These are phyloP conservation scores for Aphanocladium album DNA, from an alignment of 2,329 filamentous ascomycete species.

Conservation along the genomic window DNA sequence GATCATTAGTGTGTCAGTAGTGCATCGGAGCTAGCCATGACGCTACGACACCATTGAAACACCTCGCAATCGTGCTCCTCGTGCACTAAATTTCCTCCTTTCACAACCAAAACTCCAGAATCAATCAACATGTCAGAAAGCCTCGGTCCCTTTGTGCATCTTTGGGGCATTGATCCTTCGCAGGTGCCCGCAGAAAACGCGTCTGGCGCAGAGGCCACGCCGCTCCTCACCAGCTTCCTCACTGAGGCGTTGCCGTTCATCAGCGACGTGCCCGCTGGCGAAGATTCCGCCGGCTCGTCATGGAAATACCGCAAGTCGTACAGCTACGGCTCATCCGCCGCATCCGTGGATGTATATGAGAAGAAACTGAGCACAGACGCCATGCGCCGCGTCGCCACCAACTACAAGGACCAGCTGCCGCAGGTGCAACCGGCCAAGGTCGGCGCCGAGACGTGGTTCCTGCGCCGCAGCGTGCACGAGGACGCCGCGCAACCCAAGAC, in stretches of 20 bases:
- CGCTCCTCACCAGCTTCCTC: constrained; percentile 49
- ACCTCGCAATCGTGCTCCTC: neutral
- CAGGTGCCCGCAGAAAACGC: constrained; percentile 42
- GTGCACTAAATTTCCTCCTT: neutral
- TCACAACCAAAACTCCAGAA: neutral
- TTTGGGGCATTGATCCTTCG: constrained; percentile 45
- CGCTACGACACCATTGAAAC: constrained; percentile 2
- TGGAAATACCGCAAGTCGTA: constrained; percentile 51
- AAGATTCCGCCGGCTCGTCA: constrained; percentile 16
- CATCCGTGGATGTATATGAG: constrained; percentile 49
- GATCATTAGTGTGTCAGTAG: neutral
- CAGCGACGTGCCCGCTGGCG: constrained; percentile 44
- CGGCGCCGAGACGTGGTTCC: constrained; percentile 55
- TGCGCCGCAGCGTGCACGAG: constrained; percentile 57
- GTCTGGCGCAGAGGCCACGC: constrained; percentile 37
- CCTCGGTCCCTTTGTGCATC: constrained; percentile 46
- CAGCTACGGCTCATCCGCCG: constrained; percentile 42
- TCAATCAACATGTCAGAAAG: neutral
- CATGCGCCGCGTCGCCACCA: constrained; percentile 34
- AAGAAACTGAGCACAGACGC: constrained; percentile 42
- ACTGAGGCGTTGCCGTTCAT: constrained; percentile 57
- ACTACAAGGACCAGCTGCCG: constrained; percentile 23
- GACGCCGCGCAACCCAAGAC: constrained; percentile 46
- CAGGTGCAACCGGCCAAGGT: constrained; percentile 18
- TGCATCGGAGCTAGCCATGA: constrained; percentile 4